These are phyloP conservation scores for Echeveria elegans DNA, from an alignment of 164 flowering plant genomes.

Conservation along the genomic window DNA sequence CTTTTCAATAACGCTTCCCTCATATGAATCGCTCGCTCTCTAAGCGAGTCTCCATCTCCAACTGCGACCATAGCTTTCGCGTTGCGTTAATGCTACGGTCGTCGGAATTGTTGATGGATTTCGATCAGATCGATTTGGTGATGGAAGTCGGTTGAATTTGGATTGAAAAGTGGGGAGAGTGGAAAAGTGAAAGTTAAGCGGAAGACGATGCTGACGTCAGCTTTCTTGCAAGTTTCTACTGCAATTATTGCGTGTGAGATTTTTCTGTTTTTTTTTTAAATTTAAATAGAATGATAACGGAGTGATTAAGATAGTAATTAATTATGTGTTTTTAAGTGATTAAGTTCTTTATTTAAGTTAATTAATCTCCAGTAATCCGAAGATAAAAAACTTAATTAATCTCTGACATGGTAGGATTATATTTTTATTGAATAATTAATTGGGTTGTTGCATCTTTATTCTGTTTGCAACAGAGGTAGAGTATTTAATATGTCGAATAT, in stretches of 20 bases:
- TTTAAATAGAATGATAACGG: no score
- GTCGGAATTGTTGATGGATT: background rate
- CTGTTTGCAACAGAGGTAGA: background rate
- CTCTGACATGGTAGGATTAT: no score
- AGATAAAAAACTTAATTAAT: no score
- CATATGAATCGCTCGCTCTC: slow-evolving; percentile 42
- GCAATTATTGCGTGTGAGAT: no score
- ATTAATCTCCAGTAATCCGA: no score
- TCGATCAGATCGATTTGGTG: background rate
- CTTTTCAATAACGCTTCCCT: slow-evolving; percentile 53
- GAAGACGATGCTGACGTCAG: background rate
- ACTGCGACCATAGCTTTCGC: slow-evolving; percentile 22
- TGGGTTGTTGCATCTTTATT: background rate
- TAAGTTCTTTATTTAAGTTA: no score
- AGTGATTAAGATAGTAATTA: no score
- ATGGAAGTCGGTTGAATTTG: background rate
- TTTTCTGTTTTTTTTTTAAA: no score
- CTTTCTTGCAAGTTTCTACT: background rate
- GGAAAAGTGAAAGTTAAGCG: background rate
- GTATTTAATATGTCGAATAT: no score
- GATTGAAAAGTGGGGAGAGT: background rate
- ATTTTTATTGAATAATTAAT: no score
- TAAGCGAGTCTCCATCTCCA: slow-evolving; percentile 33
- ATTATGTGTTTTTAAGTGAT: no score
- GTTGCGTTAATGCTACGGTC: no score